These are phyloP conservation scores for Xylariaceae sp. DNA, from an alignment of 2,329 filamentous ascomycete genomes.

Conservation along the genomic window DNA sequence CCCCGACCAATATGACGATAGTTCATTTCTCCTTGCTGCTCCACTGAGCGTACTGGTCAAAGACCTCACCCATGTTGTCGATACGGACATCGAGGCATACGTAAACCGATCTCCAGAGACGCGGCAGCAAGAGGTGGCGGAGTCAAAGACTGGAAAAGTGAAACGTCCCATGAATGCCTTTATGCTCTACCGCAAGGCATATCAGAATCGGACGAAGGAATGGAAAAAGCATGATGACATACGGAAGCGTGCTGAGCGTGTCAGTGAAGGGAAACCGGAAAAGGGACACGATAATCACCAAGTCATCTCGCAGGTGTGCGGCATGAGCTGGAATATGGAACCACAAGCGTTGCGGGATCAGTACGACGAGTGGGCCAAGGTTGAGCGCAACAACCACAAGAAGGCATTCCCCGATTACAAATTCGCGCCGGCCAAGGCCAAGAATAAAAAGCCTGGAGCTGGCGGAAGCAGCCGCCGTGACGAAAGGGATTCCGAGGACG, in stretches of 20 bases:
- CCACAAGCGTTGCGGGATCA: slow-evolving; percentile 66
- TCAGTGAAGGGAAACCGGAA: slow-evolving; percentile 14
- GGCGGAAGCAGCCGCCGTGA: slow-evolving; percentile 15
- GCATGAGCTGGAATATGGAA: slow-evolving; percentile 82
- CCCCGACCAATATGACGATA: slow-evolving; percentile 22
- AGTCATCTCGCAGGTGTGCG: slow-evolving; percentile 83
- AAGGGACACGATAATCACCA: slow-evolving; percentile 75
- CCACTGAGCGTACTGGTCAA: slow-evolving; percentile 71
- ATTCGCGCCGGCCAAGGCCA: slow-evolving; percentile 78
- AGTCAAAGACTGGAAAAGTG: slow-evolving; percentile 70
- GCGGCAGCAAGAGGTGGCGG: slow-evolving; percentile 65
- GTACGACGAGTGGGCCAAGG: slow-evolving; percentile 75
- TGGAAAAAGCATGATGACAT: slow-evolving; percentile 61
- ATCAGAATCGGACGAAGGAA: slow-evolving; percentile 79
- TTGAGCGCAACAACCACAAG: slow-evolving; percentile 82
- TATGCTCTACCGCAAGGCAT: slow-evolving; percentile 94
- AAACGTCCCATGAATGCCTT: slow-evolving; percentile 97
- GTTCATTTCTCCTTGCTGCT: slow-evolving; percentile 54
- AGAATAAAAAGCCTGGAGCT: slow-evolving; percentile 32
- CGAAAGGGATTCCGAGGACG: slow-evolving; percentile 35
- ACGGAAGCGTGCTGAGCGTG: slow-evolving; percentile 13
- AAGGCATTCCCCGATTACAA: slow-evolving; percentile 88
- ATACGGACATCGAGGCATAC: slow-evolving; percentile 77
- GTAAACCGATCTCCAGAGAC: slow-evolving; percentile 69
- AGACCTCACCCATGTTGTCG: slow-evolving; percentile 57